Evolutionary conservation across 108 stramenopile genomes (phyloP).

Genomic region (Cyclotella atomus): DNA sequence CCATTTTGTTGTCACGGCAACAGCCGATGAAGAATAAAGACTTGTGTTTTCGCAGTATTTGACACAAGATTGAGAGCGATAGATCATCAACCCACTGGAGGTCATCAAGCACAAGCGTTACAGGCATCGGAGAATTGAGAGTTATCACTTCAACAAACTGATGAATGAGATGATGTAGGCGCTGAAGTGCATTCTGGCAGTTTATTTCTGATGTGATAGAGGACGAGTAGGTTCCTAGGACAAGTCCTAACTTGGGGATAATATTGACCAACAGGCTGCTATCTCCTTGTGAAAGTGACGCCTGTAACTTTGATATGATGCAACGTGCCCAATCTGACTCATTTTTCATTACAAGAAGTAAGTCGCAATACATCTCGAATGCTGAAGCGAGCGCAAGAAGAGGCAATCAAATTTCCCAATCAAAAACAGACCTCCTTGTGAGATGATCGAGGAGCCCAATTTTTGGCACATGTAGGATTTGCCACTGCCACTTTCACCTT

Average conservation of each 20-base stretch:
- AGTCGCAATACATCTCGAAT: slow-evolving; percentile 20
- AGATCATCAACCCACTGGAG: slow-evolving; percentile 29
- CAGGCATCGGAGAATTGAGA: not conserved
- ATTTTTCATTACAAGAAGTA: not conserved
- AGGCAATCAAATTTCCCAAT: slow-evolving; percentile 26
- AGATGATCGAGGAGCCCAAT: not conserved
- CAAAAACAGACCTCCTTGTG: slow-evolving; percentile 11
- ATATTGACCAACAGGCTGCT: not conserved
- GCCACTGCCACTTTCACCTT: not conserved
- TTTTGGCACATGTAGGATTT: not conserved
- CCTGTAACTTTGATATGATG: not conserved
- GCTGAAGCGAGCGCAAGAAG: slow-evolving; percentile 15
- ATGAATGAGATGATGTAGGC: slow-evolving; percentile 19
- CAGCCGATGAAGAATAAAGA: slow-evolving; percentile 16
- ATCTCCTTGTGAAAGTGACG: slow-evolving; percentile 8
- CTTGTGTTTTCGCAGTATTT: slow-evolving; percentile 2
- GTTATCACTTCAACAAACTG: slow-evolving; percentile 18
- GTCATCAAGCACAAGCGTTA: slow-evolving; percentile 32
- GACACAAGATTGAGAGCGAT: slow-evolving; percentile 9
- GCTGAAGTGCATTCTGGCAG: slow-evolving; percentile 6
- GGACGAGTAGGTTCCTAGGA: not conserved
- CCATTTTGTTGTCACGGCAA: slow-evolving; percentile 22
- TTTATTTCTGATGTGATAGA: not conserved
- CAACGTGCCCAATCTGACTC: not conserved
- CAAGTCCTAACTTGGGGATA: slow-evolving; percentile 10